Evolutionary conservation across 192 early-diverging fungal genomes (phyloP).

Genomic region (Phycomyces blakesleeanus): DNA sequence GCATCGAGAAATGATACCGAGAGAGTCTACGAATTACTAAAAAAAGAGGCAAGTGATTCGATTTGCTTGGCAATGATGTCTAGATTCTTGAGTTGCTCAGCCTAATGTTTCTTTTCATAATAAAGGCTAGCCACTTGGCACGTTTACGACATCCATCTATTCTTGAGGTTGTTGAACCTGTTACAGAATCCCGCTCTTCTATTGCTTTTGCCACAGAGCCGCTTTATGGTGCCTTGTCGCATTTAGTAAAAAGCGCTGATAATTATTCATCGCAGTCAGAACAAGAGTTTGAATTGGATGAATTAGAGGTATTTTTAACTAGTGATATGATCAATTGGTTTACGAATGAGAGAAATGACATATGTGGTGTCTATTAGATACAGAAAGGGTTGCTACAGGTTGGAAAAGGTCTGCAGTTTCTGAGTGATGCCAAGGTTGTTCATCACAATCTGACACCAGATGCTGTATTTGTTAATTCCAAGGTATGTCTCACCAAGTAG

Average conservation of each 20-base stretch:
- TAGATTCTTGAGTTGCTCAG: no score
- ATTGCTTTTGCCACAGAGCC: conserved; percentile 80
- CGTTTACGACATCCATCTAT: conserved; percentile 77
- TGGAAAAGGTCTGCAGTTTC: conserved; percentile 69
- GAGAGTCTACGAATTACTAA: conserved; percentile 50
- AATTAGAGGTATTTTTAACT: conserved; percentile 56
- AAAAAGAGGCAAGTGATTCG: conserved; percentile 50
- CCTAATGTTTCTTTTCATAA: background rate
- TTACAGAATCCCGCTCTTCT: conserved; percentile 60
- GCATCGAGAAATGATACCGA: conserved; percentile 43
- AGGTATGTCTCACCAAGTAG: conserved; percentile 26
- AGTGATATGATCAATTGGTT: background rate
- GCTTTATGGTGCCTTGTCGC: conserved; percentile 57
- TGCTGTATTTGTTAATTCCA: conserved; percentile 72
- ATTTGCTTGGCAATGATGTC: no score
- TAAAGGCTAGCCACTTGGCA: conserved; percentile 55
- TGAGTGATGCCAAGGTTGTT: conserved; percentile 72
- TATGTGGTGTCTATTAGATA: conserved; percentile 39
- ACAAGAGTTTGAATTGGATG: conserved; percentile 61
- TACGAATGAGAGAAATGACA: background rate
- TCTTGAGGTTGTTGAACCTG: conserved; percentile 70
- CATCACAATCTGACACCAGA: conserved; percentile 73
- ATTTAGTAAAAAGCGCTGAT: conserved; percentile 54
- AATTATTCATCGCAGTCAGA: conserved; percentile 22
- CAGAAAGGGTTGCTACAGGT: conserved; percentile 77